A percentile compares a stretch with the other conserved stretches of the same genome.
phyloP scores from a whole-genome alignment of 1,139 yeast species.

The Taphrina sp. region DNA sequence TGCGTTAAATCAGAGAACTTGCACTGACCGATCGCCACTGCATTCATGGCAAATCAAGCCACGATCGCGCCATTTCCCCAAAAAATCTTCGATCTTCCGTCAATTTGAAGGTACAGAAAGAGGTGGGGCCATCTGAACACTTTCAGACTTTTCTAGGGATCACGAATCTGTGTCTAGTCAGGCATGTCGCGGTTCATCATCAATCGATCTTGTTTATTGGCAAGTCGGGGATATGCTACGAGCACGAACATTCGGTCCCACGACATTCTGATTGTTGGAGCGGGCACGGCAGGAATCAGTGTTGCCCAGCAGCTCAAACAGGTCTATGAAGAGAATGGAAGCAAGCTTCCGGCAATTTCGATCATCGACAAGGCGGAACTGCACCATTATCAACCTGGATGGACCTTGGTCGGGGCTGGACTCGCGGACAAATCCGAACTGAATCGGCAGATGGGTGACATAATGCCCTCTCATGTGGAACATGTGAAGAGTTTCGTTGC shows the following conservation, averaged over 20 bases:
- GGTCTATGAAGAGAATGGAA: slow-evolving; percentile 14
- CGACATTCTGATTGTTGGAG: slow-evolving; percentile 34
- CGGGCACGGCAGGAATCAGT: slow-evolving; percentile 35
- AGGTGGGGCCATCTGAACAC: too few species aligned
- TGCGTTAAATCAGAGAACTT: too few species aligned
- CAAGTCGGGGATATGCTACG: slow-evolving; percentile 10
- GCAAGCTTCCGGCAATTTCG: slow-evolving; percentile 14
- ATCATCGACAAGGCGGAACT: slow-evolving; percentile 32
- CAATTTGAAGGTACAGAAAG: too few species aligned
- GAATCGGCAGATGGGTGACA: slow-evolving; percentile 21
- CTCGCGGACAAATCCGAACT: slow-evolving; percentile 28
- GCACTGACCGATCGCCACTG: too few species aligned
- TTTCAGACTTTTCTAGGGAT: too few species aligned
- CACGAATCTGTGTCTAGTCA: too few species aligned
- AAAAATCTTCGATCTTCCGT: too few species aligned
- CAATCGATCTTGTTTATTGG: too few species aligned
- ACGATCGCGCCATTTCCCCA: too few species aligned
- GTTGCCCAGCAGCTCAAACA: slow-evolving; percentile 30
- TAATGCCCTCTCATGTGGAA: slow-evolving; percentile 24
- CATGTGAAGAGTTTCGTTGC: slow-evolving; percentile 23
- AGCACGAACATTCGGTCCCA: slow-evolving; percentile 5
- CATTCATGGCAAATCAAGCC: too few species aligned
- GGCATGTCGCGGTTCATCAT: too few species aligned
- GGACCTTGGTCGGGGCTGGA: slow-evolving; percentile 35
- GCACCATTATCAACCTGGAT: slow-evolving; percentile 35